Evolutionary conservation across 495 filamentous ascomycete genomes (phyloP), one percentile per base, ranked within the genome.

Genomic region (Xylaria cubensis): DNA sequence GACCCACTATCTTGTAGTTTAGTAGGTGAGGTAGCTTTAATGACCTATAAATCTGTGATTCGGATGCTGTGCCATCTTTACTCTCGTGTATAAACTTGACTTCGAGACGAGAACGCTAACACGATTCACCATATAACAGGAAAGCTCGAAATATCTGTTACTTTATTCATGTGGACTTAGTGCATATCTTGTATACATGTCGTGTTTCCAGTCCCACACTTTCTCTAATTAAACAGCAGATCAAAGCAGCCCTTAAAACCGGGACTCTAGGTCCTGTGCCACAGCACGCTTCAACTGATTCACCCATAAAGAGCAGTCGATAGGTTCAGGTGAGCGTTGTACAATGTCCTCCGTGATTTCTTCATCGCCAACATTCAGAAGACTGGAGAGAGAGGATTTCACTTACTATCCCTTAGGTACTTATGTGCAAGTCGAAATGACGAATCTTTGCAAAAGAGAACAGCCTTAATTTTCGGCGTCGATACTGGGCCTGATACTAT

Each of bases 401-500:
- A 53, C 58, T 41, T 51, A 51, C 56, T 63, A 63, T 63, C 44
- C 58, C 46, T 39, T 36, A 36, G 34, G 34, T 42, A 55, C 26
- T 44, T 24, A 39, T 15, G 15, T 48, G 32, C n/a, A 59, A 46
- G 39, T 32, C 34, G 42, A 12, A 29, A 69, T 44, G 1, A 15
- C 36, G 5, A 34, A 12, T n/a, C 21, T 41, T 29, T n/a, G 24
- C 26, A 55, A 32, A 19, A 34, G 26, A 21, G 17, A 48, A 36
- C 15, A 12, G 17, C 67, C 12, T 21, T 36, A 17, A 32, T 21
- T 39, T 1, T 24, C 36, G 36, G n/a, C 13, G 61, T 50, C 32
- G 13, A 19, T 12, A 29, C 39, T 41, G 0, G 59, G 48, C 17
- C 3, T 8, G 21, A 64, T 41, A 21, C 41, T 80, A 86, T 73